Percentiles rank a stretch among this genome's conserved stretches.
Evolutionary conservation across 805 yeast species (phyloP).

Genomic region (Kuraishia piskuri): DNA sequence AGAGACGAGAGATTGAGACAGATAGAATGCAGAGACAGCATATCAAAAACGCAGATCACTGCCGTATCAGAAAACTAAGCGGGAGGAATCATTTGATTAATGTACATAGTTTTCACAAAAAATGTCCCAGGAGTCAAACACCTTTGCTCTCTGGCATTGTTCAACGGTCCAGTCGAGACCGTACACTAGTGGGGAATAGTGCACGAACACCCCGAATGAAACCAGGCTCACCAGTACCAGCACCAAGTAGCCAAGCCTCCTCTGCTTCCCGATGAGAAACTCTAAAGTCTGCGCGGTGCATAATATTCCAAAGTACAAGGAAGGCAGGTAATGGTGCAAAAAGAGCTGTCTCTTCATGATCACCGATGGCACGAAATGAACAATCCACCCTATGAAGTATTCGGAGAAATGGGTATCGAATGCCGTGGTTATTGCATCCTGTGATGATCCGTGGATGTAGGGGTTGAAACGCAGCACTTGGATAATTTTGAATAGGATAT

Average conservation of each 20-base stretch:
- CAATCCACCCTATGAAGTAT: slow-evolving; percentile 45
- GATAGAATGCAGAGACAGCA: too few relatives aligned
- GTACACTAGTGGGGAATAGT: slow-evolving; percentile 33
- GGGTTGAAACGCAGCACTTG: slow-evolving; percentile 1
- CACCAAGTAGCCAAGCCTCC: slow-evolving; percentile 18
- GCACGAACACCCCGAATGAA: slow-evolving; percentile 18
- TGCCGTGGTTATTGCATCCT: background rate
- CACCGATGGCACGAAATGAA: slow-evolving; percentile 52
- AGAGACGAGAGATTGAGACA: slow-evolving; percentile 23
- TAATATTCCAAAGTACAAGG: slow-evolving; percentile 37
- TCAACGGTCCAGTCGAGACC: slow-evolving; percentile 37
- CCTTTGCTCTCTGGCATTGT: slow-evolving; percentile 26
- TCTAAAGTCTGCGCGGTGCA: slow-evolving; percentile 28
- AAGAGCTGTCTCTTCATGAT: slow-evolving; percentile 28
- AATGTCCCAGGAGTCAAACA: slow-evolving; percentile 34
- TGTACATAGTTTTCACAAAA: slow-evolving; percentile 21
- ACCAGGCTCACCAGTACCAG: slow-evolving; percentile 13
- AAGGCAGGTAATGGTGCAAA: slow-evolving; percentile 39
- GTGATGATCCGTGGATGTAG: background rate
- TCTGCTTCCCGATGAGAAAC: slow-evolving; percentile 23
- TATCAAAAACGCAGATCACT: background rate
- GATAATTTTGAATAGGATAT: slow-evolving; percentile 7
- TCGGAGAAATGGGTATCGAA: slow-evolving; percentile 22
- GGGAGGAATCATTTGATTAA: background rate
- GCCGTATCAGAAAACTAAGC: too few relatives aligned